phyloP scores from a whole-genome alignment of 2,329 filamentous ascomycete genomes.

The Claviceps capensis region DNA sequence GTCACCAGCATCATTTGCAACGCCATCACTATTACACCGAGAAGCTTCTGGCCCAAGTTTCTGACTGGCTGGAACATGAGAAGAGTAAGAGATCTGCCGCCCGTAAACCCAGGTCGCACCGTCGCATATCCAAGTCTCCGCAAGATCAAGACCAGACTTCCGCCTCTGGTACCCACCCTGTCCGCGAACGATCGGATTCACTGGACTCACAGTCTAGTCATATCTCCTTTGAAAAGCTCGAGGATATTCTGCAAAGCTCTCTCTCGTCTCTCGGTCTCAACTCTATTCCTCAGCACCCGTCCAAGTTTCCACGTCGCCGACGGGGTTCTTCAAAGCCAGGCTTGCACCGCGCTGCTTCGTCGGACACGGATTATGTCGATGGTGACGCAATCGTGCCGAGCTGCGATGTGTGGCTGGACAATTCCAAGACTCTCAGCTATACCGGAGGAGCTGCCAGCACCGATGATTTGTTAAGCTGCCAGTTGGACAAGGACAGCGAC shows the following conservation, averaged over 20 bases:
- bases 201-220: conserved; percentile 53
- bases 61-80: conserved; percentile 74
- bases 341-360: conserved; percentile 44
- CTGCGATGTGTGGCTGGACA: conserved; percentile 77
- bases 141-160: conserved; percentile 14
- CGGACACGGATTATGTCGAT: conserved; percentile 76
- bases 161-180: not conserved
- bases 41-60: conserved; percentile 58
- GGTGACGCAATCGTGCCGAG: conserved; percentile 71
- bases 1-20: conserved; percentile 16
- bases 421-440: conserved; percentile 77
- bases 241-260: conserved; percentile 62
- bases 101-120: conserved; percentile 16
- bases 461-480: conserved; percentile 28
- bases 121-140: conserved; percentile 28
- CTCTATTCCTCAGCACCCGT: conserved; percentile 28
- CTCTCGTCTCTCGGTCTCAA: conserved; percentile 40
- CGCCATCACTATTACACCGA: conserved; percentile 31
- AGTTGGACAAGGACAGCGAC: conserved; percentile 53
- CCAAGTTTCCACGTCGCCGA: conserved; percentile 30
- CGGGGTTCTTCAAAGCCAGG: conserved; percentile 18
- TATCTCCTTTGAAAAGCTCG: conserved; percentile 65
- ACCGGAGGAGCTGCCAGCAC: conserved; percentile 32
- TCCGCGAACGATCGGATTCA: conserved; percentile 34
- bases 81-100: conserved; percentile 48